Evolutionary conservation across 495 filamentous ascomycete genomes (phyloP).

Genomic region (Podospora appendiculata): DNA sequence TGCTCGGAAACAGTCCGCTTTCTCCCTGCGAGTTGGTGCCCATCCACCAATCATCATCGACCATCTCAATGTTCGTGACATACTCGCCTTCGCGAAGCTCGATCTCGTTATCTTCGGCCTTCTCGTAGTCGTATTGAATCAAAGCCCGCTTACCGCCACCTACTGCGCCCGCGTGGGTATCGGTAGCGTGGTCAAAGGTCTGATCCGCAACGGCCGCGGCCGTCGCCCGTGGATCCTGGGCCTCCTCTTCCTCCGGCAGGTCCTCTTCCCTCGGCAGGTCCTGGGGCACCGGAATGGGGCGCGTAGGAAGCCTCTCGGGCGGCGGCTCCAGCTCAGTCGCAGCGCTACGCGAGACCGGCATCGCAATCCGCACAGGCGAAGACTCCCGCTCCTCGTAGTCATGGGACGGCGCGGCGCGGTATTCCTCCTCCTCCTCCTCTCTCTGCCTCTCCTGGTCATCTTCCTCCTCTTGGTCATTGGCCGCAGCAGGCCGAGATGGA

Average conservation of each 20-base stretch:
- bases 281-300: conserved; percentile 45
- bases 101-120: conserved; percentile 93
- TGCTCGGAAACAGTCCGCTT: conserved; percentile 86
- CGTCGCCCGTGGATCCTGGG: conserved; percentile 56
- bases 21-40: conserved; percentile 77
- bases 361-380: conserved; percentile 77
- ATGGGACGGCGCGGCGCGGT: conserved; percentile 31
- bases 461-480: conserved; percentile 47
- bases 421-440: conserved; percentile 43
- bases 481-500: conserved; percentile 51
- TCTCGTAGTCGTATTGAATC: conserved; percentile 93
- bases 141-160: conserved; percentile 58
- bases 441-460: conserved; percentile 33
- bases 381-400: conserved; percentile 29
- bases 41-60: conserved; percentile 97
- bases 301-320: conserved; percentile 38
- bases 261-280: conserved; percentile 56
- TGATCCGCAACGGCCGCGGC: conserved; percentile 45
- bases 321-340: conserved; percentile 46
- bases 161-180: conserved; percentile 18
- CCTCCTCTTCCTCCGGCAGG: conserved; percentile 52
- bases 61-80: conserved; percentile 95
- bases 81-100: conserved; percentile 84
- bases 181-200: conserved; percentile 22
- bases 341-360: conserved; percentile 65